These are phyloP conservation scores for Globisporangium echinulatum DNA, from an alignment of 352 stramenopile genomes.

Conservation along the genomic window DNA sequence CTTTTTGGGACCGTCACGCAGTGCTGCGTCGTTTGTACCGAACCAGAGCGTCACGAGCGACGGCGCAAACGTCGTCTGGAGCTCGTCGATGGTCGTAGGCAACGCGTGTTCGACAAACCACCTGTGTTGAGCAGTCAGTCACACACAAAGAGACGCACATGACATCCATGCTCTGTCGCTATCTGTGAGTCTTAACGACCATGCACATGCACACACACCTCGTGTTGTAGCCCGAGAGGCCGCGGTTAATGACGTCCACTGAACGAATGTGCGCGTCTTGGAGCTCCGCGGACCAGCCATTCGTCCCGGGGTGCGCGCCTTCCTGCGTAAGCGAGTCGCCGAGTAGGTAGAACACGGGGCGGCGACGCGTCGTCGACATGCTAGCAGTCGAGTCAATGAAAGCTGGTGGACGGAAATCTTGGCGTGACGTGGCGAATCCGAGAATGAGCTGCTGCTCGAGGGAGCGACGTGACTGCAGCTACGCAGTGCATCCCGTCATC, in stretches of 20 bases:
- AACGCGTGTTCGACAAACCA: constrained; percentile 42
- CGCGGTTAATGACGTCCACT: constrained; percentile 49
- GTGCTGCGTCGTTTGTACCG: constrained; percentile 62
- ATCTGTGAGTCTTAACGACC: neutral
- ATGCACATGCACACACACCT: constrained; percentile 7
- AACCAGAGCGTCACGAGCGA: constrained; percentile 60
- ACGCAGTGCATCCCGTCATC: too few relatives aligned
- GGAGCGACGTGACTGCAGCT: too few relatives aligned
- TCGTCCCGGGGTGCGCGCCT: constrained; percentile 23
- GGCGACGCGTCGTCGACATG: constrained; percentile 1
- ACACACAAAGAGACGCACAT: neutral
- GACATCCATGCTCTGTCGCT: too few relatives aligned
- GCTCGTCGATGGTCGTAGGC: constrained; percentile 28
- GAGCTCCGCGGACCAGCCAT: constrained; percentile 43
- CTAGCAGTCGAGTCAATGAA: too few relatives aligned
- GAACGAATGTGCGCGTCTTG: constrained; percentile 46
- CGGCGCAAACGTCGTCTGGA: constrained; percentile 22
- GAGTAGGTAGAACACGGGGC: constrained; percentile 31
- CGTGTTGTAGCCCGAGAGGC: constrained; percentile 50
- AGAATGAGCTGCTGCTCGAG: neutral
- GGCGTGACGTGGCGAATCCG: neutral
- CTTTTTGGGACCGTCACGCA: constrained; percentile 12
- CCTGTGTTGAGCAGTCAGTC: constrained; percentile 11
- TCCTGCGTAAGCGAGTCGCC: constrained; percentile 68
- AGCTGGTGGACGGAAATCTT: neutral